Base-by-base conservation (phyloP, 495 filamentous ascomycete genomes). In the Annulohypoxylon stygium region DNA sequence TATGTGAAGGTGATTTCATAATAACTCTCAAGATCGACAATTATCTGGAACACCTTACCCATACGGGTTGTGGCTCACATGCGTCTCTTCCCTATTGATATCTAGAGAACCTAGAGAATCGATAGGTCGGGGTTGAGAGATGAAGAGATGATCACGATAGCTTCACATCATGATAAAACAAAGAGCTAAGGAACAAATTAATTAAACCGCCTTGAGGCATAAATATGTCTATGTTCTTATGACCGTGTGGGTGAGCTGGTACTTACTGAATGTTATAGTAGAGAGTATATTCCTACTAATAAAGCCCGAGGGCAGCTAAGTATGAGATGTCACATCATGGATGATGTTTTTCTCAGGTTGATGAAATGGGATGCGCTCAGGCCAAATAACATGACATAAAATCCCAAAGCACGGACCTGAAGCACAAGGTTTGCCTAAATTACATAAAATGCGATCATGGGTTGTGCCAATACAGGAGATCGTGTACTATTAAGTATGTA, bases 41-140 rank as follows among this genome's bases (percentile, higher is more conserved):
- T 37, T 37, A 61, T 61, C 33, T 61, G 33, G 58, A 25, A 61
- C 58, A 45, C 18, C 58, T 61, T 45, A 61, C 37, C 58, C 30
- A 57, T 26, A 57, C 14, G 7, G 50, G 50, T 20, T 37, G 20
- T 20, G 36, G 26, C 5, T 20, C 33, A 37, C 30, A 37, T 36
- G 53, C 2, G n/a, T 23, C 30, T 57, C 33, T 57, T 57, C 53
- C 26, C n/a, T 33, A 33, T 55, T 25, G 26, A n/a, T 55, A 26
- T 51, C 8, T 55, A 34, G 43, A 20, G 43, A 47, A 26, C 25
- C 0, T 55, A 34, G 43, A 20, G 43, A 47, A 18, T 47, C 43
- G 43, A 47, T 47, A 47, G 18, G 18, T 20, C 5, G 16, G 43
- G 16, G 26, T 34, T 14, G 34, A 26, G 26, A 55, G 51, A 55